Base-by-base conservation (phyloP, 2,329 filamentous ascomycete species). In the Lanzia echinophila region DNA sequence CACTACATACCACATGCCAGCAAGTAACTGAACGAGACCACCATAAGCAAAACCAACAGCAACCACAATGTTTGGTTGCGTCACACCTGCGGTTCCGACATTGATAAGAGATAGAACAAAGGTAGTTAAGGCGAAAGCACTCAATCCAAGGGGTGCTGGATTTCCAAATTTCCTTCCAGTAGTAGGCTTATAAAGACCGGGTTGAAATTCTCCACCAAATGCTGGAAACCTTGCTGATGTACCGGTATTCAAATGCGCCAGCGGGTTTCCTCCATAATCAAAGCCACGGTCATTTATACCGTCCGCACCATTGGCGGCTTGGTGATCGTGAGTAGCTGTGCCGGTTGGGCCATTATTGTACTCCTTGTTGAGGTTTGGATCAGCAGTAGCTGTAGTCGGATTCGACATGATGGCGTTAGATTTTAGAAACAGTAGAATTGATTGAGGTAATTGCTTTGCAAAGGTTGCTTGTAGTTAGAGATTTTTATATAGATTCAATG, bases 21-120 rank as follows among this genome's bases (percentile, higher is more conserved):
- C 82, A 49, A 86, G 71, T 64, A 87, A 71, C 67, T 87, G 84
- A n/a, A 86, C 77, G 7, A 85, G 72, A 55, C 84, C 84, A 67
- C 84, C 84, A 67, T 86, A 86, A 50, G 73, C 81, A 62, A 78
- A 81, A 7, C 80, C 79, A 19, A 77, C 67, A 15, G 73, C 75
- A 42, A 83, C 70, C 38, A 83, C 76, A 33, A 84, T 73, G 62
- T 75, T 80, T 2, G 78, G 77, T 22, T 62, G 62, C 0, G 65
- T 63, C 32, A 82, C 67, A 50, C 71, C 70, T 3, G 72, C 69
- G 3, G 77, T 69, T 17, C 73, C 70, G 67, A 82, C 70, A 67
- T 84, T 84, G 69, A 84, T 74, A 54, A 75, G 69, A 44, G 76
- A 79, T 56, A 84, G 72, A 36, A 83, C 73, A 67, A 84, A 84